Evolutionary conservation across 2,329 filamentous ascomycete genomes (phyloP).

Genomic region (Magnaporthiopsis poae): DNA sequence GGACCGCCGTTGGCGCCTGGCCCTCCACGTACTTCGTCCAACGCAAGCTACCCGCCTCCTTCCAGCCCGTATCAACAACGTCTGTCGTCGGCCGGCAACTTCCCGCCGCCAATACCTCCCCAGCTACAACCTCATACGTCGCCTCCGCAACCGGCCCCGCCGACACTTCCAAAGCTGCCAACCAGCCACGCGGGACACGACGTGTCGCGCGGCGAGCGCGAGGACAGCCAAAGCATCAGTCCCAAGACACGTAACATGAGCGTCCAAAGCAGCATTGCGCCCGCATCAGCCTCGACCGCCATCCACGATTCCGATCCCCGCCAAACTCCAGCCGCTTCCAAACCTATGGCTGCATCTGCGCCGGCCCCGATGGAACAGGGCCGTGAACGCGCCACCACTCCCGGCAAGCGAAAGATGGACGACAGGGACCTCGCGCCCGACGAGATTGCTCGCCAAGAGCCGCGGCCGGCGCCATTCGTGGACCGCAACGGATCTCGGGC

Average conservation of each 20-base stretch:
- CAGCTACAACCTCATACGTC: slow-evolving; percentile 15
- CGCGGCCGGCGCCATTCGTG: slow-evolving; percentile 40
- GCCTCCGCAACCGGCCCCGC: slow-evolving; percentile 25
- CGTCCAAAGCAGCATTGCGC: slow-evolving; percentile 34
- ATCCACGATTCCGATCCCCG: slow-evolving; percentile 18
- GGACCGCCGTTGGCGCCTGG: slow-evolving; percentile 37
- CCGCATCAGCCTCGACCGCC: slow-evolving; percentile 13
- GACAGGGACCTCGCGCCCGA: slow-evolving; percentile 38
- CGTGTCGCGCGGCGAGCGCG: slow-evolving; percentile 50
- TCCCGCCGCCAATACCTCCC: slow-evolving; percentile 25
- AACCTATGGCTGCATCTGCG: background rate
- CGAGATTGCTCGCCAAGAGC: slow-evolving; percentile 40
- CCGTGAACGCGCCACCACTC: slow-evolving; percentile 26
- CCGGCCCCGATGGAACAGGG: slow-evolving; percentile 21
- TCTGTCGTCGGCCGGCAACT: slow-evolving; percentile 24
- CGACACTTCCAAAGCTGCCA: slow-evolving; percentile 31
- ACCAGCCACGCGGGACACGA: slow-evolving; percentile 24
- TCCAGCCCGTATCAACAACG: slow-evolving; percentile 53
- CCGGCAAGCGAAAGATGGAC: slow-evolving; percentile 39
- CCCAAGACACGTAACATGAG: slow-evolving; percentile 60
- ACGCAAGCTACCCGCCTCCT: slow-evolving; percentile 37
- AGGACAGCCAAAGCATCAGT: slow-evolving; percentile 64
- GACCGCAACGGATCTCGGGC: slow-evolving; percentile 30
- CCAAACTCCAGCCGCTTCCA: slow-evolving; percentile 11
- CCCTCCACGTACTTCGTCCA: slow-evolving; percentile 23